Conservation (phyloP, 345 rosid species). For the Gossypium longicalyx region DNA sequence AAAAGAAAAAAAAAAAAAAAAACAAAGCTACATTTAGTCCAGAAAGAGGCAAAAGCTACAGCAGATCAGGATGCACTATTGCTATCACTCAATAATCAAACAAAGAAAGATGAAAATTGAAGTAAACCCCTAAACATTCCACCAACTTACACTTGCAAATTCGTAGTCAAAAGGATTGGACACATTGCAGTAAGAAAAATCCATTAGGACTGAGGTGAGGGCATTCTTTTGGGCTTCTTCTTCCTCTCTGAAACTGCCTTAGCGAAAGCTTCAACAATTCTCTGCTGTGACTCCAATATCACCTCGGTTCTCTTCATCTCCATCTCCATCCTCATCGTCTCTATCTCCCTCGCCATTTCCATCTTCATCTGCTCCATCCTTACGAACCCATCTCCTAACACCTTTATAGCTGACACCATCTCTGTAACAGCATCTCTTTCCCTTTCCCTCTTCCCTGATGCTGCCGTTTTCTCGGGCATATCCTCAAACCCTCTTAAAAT, state of each 20-base stretch:
- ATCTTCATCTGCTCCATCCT: constrained; percentile 86
- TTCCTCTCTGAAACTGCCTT: constrained; percentile 56
- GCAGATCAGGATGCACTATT: neutral
- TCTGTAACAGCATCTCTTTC: constrained; percentile 58
- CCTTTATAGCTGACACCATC: constrained; percentile 73
- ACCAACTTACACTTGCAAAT: constrained; percentile 17
- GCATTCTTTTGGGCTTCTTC: constrained; percentile 40
- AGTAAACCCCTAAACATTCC: neutral
- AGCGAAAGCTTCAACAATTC: constrained; percentile 69
- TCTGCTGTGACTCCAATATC: constrained; percentile 82
- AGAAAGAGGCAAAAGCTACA: neutral
- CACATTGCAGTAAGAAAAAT: neutral
- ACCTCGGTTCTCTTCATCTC: constrained; percentile 86
- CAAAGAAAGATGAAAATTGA: neutral
- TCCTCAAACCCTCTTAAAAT: constrained; percentile 36
- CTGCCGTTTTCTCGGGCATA: constrained; percentile 20
- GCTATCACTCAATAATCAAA: neutral
- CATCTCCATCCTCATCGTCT: constrained; percentile 81
- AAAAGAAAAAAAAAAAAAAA: too few relatives aligned
- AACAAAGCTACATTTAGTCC: neutral
- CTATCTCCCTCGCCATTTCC: constrained; percentile 87
- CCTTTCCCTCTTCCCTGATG: constrained; percentile 26
- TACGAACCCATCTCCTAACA: constrained; percentile 79
- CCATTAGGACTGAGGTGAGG: constrained; percentile 23
- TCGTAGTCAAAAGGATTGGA: neutral